phyloP scores from a whole-genome alignment of 768 basidiomycete species.

The Macrolepiota albuminosa region DNA sequence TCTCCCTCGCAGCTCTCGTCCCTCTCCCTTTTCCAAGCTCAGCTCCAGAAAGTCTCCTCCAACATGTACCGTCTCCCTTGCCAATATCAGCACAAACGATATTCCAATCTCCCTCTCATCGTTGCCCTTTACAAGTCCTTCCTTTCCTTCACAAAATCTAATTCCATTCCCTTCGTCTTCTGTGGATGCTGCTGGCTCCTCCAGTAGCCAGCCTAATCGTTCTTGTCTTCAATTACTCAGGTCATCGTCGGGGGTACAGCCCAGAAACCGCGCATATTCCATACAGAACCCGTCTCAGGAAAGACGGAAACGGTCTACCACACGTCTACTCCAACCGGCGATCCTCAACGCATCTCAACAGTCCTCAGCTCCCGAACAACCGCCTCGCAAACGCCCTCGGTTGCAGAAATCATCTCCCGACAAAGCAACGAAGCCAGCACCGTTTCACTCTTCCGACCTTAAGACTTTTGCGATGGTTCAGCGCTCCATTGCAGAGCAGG shows the following conservation, averaged over 20 bases:
- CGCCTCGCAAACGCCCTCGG: constrained; percentile 19
- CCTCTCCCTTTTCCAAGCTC: constrained; percentile 11
- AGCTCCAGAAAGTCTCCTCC: constrained; percentile 18
- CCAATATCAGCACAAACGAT: constrained; percentile 13
- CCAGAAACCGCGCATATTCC: constrained; percentile 5
- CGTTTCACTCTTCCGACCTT: constrained; percentile 12
- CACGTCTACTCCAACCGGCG: constrained; percentile 2
- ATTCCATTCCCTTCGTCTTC: constrained; percentile 18
- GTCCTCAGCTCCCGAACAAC: constrained; percentile 12
- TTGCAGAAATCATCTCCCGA: constrained; percentile 8
- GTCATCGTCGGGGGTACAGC: constrained; percentile 9
- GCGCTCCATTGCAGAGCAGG: constrained; percentile 15
- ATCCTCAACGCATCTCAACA: neutral
- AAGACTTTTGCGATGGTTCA: constrained; percentile 17
- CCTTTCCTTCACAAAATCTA: constrained; percentile 10
- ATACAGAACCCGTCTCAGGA: constrained; percentile 7
- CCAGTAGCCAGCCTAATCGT: constrained; percentile 18
- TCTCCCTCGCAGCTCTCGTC: constrained; percentile 13
- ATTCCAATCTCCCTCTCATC: constrained; percentile 7
- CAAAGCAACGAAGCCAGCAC: constrained; percentile 5
- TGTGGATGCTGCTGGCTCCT: constrained; percentile 3
- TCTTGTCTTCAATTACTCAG: constrained; percentile 14
- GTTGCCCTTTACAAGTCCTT: constrained; percentile 3
- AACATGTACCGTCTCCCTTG: constrained; percentile 19
- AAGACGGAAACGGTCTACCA: constrained; percentile 13